These are phyloP conservation scores for Corylus avellana DNA, from an alignment of 306 rosid species.

Conservation along the genomic window DNA sequence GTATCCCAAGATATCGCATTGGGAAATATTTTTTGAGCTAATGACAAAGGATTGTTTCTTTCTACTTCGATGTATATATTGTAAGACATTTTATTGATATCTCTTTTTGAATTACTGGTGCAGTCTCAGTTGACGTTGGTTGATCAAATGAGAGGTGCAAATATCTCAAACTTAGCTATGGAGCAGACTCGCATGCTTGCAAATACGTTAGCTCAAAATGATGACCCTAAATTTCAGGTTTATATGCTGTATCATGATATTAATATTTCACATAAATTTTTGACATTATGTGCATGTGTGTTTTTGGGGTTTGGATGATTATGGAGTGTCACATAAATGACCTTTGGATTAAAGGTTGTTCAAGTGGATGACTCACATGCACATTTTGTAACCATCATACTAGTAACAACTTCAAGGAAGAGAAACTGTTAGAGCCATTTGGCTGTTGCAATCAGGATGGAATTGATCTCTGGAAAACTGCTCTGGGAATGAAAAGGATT, in stretches of 20 bases:
- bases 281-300: not conserved
- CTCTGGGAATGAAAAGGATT: not conserved
- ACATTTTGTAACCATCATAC: not conserved
- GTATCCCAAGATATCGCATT: not conserved
- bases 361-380: conserved; percentile 1
- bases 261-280: conserved; percentile 10
- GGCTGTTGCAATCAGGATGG: not conserved
- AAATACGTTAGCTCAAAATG: conserved; percentile 81
- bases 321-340: not conserved
- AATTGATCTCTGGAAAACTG: not conserved
- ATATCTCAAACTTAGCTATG: conserved; percentile 67
- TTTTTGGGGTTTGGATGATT: not conserved
- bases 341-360: not conserved
- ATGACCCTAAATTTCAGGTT: conserved; percentile 98
- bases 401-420: not conserved
- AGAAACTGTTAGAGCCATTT: not conserved
- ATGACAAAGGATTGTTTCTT: not conserved
- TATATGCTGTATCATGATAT: conserved; percentile 22
- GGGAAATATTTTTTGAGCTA: too few species aligned
- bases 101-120: conserved; percentile 23
- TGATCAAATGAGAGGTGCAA: conserved; percentile 66
- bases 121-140: conserved; percentile 79
- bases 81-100: not conserved
- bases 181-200: conserved; percentile 98
- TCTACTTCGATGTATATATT: not conserved